Evolutionary conservation across 2,329 filamentous ascomycete species (phyloP).

Genomic region (Penicillium fuscoglaucum): DNA sequence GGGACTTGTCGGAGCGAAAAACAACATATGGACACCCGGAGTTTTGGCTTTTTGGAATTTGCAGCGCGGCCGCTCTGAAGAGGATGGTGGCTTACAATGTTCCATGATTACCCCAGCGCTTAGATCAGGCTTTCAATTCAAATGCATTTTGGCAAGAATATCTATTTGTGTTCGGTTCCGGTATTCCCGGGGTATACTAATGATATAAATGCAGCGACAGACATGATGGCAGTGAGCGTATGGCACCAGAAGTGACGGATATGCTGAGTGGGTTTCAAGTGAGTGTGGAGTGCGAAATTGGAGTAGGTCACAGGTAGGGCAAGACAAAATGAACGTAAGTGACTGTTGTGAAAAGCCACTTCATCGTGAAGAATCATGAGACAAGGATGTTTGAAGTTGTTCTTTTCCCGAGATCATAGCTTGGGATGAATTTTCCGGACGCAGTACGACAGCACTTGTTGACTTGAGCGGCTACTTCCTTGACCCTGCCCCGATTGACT

Average conservation of each 20-base stretch:
- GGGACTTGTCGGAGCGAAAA: slow-evolving; percentile 17
- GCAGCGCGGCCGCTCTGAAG: slow-evolving; percentile 16
- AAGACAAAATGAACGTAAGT: background rate
- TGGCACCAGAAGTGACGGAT: slow-evolving; percentile 7
- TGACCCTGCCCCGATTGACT: slow-evolving; percentile 36
- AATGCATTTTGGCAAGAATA: slow-evolving; percentile 12
- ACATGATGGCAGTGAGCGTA: slow-evolving; percentile 17
- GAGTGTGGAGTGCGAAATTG: background rate
- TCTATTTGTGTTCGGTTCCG: background rate
- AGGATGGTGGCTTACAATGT: slow-evolving; percentile 24
- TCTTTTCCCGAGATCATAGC: background rate
- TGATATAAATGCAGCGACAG: slow-evolving; percentile 1
- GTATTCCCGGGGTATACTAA: slow-evolving; percentile 3
- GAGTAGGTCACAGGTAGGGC: background rate
- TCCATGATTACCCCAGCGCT: slow-evolving; percentile 27
- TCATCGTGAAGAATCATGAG: background rate
- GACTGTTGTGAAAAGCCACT: background rate
- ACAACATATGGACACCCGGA: slow-evolving; percentile 33
- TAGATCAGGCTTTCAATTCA: slow-evolving; percentile 24
- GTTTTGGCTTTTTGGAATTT: slow-evolving; percentile 37
- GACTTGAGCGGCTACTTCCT: slow-evolving; percentile 30
- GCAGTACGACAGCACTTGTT: slow-evolving; percentile 20
- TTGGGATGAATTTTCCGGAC: slow-evolving; percentile 15
- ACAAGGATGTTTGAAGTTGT: background rate
- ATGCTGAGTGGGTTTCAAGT: background rate